Conservation (phyloP, 2,329 filamentous ascomycete species). For the Thermomyces lanuginosus region DNA sequence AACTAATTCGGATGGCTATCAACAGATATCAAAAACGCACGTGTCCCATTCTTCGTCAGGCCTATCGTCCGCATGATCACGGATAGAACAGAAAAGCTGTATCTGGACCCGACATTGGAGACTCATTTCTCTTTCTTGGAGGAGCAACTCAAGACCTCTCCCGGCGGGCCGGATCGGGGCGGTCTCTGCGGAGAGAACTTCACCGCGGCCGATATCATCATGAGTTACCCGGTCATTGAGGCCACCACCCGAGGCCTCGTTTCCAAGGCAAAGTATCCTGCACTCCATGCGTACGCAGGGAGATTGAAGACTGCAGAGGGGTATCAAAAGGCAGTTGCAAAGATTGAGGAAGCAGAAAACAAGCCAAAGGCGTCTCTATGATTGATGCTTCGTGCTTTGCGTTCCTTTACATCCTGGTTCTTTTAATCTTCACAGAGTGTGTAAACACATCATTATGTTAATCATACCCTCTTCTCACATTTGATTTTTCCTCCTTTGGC, state of each 20-base stretch:
- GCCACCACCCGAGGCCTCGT: slow-evolving; percentile 18
- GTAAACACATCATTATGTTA: too few relatives aligned
- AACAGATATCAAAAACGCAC: slow-evolving; percentile 32
- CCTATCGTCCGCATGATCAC: slow-evolving; percentile 44
- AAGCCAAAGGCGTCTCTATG: slow-evolving; percentile 2
- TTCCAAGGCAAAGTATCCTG: slow-evolving; percentile 22
- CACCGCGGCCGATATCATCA: slow-evolving; percentile 31
- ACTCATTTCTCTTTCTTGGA: slow-evolving; percentile 31
- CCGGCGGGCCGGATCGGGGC: slow-evolving; percentile 10
- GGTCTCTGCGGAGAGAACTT: slow-evolving; percentile 29
- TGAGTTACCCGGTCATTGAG: slow-evolving; percentile 31
- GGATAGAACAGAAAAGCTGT: slow-evolving; percentile 24
- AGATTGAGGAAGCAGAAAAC: slow-evolving; percentile 27
- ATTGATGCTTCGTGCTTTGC: background rate
- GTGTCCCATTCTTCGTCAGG: slow-evolving; percentile 46
- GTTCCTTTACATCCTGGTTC: too few relatives aligned
- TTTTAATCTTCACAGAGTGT: too few relatives aligned
- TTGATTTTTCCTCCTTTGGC: too few relatives aligned
- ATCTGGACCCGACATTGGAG: slow-evolving; percentile 25
- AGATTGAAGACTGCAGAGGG: slow-evolving; percentile 20
- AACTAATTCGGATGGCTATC: slow-evolving; percentile 1
- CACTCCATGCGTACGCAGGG: slow-evolving; percentile 21
- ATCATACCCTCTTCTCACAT: too few relatives aligned
- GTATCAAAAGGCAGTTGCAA: slow-evolving; percentile 24
- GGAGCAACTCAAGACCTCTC: slow-evolving; percentile 27